These are phyloP conservation scores for Sugiyamaella neomexicana DNA, from an alignment of 1,139 yeast genomes.

Conservation along the genomic window DNA sequence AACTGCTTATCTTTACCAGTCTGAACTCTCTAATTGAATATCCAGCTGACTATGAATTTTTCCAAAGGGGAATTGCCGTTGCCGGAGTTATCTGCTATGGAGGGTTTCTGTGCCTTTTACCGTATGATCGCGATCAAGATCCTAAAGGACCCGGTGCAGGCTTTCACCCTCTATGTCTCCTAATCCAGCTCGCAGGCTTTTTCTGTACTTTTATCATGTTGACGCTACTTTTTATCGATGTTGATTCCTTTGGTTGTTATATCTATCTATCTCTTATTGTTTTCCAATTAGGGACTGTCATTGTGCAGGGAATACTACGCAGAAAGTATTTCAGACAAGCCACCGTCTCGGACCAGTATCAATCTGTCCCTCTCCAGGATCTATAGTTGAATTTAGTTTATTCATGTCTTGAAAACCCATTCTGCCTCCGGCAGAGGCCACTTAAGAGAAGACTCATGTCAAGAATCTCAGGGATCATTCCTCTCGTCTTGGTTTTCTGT, in stretches of 20 bases:
- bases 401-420: no score
- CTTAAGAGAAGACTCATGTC: no score
- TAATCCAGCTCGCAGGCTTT: conserved; percentile 22
- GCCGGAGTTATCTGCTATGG: conserved; percentile 19
- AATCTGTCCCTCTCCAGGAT: conserved; percentile 18
- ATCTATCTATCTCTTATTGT: conserved; percentile 17
- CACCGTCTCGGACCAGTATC: conserved; percentile 4
- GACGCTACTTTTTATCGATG: conserved; percentile 19
- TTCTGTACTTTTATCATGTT: conserved; percentile 22
- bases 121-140: conserved; percentile 18
- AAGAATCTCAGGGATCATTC: no score
- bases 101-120: conserved; percentile 20
- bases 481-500: no score
- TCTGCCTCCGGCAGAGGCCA: conserved; percentile 5
- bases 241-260: conserved; percentile 22
- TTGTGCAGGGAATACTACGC: conserved; percentile 17
- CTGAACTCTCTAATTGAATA: not conserved
- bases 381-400: conserved; percentile 9
- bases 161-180: conserved; percentile 23
- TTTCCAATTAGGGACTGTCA: conserved; percentile 15
- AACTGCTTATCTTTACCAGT: not conserved
- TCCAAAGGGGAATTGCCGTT: conserved; percentile 16
- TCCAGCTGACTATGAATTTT: not conserved
- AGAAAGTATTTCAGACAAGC: not conserved
- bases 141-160: conserved; percentile 24